Evolutionary conservation across 2,329 filamentous ascomycete species (phyloP).

Genomic region (Calonectria pauciramosa): DNA sequence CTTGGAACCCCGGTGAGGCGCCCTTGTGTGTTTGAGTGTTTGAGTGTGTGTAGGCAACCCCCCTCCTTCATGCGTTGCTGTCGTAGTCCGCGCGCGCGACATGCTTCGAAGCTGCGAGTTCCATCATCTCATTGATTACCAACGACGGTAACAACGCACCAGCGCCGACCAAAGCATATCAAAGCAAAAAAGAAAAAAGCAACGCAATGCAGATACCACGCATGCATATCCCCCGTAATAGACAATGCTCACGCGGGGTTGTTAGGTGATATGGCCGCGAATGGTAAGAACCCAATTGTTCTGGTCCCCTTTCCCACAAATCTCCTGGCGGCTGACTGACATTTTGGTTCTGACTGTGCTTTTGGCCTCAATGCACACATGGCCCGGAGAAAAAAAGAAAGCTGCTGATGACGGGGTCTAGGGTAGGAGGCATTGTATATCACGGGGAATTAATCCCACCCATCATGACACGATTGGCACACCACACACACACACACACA

Average conservation of each 20-base stretch:
- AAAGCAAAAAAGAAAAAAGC: neutral
- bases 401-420: too few relatives aligned
- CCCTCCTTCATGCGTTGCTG: neutral
- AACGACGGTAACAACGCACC: neutral
- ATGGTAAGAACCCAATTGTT: neutral
- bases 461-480: neutral
- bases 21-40: too few relatives aligned
- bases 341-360: slow-evolving; percentile 29
- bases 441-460: neutral
- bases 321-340: neutral
- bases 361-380: neutral
- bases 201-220: neutral
- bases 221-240: neutral
- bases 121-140: neutral
- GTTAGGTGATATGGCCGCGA: neutral
- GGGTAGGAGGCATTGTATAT: slow-evolving; percentile 7
- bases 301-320: slow-evolving; percentile 2
- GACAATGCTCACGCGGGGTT: neutral
- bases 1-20: neutral
- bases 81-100: neutral
- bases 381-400: neutral
- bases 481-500: neutral
- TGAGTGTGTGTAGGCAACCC: neutral
- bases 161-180: neutral
- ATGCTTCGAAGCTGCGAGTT: too few relatives aligned